Evolutionary conservation across 768 basidiomycete genomes (phyloP).

Genomic region (Postia placenta): DNA sequence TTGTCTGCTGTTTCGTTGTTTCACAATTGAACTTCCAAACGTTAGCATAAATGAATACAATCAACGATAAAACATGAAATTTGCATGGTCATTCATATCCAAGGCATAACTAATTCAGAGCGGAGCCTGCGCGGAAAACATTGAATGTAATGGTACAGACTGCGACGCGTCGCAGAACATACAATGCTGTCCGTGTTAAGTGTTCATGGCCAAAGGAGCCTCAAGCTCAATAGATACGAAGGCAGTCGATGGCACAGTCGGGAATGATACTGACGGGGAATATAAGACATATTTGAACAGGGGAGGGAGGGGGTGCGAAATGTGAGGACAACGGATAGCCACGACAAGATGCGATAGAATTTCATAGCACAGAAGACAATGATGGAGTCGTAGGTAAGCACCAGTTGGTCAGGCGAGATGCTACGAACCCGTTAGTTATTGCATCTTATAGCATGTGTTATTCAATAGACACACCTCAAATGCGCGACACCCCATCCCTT

Average conservation of each 20-base stretch:
- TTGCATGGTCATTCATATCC: constrained; percentile 3
- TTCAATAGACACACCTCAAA: constrained; percentile 3
- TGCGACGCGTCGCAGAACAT: background rate
- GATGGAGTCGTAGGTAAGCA: too few relatives aligned
- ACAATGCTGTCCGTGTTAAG: constrained; percentile 1
- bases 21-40: too few relatives aligned
- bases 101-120: constrained; percentile 4
- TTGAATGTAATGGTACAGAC: background rate
- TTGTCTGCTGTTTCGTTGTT: too few relatives aligned
- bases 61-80: background rate
- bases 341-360: background rate
- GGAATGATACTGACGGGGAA: background rate
- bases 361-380: background rate
- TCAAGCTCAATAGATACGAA: constrained; percentile 4
- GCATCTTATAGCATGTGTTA: too few relatives aligned
- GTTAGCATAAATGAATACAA: too few relatives aligned
- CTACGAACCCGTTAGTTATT: background rate
- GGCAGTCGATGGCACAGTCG: background rate
- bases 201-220: background rate
- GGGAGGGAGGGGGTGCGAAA: background rate
- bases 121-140: constrained; percentile 1
- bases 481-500: background rate
- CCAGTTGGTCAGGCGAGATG: background rate
- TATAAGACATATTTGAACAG: too few relatives aligned
- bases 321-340: background rate